Base-by-base conservation (phyloP, 2,329 filamentous ascomycete species). In the Lasiodiplodia theobromae region DNA sequence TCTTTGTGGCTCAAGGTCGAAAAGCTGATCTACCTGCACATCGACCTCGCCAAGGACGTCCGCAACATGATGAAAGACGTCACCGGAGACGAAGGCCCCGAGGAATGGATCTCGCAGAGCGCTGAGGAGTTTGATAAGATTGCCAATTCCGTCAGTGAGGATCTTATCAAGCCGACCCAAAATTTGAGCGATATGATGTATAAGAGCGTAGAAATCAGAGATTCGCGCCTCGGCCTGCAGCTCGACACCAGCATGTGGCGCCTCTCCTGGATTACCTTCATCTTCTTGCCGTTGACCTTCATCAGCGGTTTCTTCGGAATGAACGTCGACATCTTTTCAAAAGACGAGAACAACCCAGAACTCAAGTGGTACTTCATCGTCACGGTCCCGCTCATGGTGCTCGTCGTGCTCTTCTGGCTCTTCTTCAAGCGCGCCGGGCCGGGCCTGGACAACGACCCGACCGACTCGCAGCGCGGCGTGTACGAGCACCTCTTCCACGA, bases 261-360 rank as follows among this genome's bases (percentile, higher is more conserved):
- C 25, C 85, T 89, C 18, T 86, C 88, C 56, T 89, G 89, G 64
- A 91, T 90, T 18, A 92, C 91, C 64, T 92, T 94, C 77, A 94
- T 95, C 77, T 84, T 93, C 74, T 89, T 92, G 76, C 87, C 85
- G 0, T 74, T 86, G 11, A 86, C 84, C 0, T 86, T 85, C 70
- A 79, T 84, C 16, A 78, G 78, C 3, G 81, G 81, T 12, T 82
- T 85, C 73, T 85, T 84, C 70, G 83, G 83, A 52, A 86, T 86
- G 84, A 86, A 86, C 71, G 84, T 86, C 18, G 78, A 82, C 69
- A 78, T 78, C 1, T 85, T 86, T 67, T 16, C 16, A 5, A 56
- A 66, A 34, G 65, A 58, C 40, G 72, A 77, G 58, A 67, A 72
- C 58, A 76, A 81, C 47, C 83, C 82, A 1, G 76, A 73, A 31